Evolutionary conservation across 2,329 filamentous ascomycete genomes (phyloP).

Genomic region (Diaporthe vaccinii): DNA sequence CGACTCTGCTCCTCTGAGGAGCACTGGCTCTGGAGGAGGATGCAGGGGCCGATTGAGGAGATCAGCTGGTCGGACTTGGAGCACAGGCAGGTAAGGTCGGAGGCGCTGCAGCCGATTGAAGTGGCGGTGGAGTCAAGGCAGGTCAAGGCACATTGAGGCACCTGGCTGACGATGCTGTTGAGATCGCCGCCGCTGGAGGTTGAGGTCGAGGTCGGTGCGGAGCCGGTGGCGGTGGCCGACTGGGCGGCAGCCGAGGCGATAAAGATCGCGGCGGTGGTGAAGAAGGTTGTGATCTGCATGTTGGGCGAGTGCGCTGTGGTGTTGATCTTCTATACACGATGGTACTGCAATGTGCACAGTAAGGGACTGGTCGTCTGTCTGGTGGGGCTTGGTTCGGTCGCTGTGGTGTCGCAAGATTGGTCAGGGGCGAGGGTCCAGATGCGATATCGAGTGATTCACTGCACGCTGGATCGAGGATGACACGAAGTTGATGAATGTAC

Average conservation of each 20-base stretch:
- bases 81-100: slow-evolving; percentile 47
- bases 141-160: slow-evolving; percentile 46
- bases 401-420: not conserved
- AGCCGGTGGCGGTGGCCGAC: slow-evolving; percentile 30
- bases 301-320: slow-evolving; percentile 13
- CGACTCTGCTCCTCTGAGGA: slow-evolving; percentile 30
- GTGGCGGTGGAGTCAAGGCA: slow-evolving; percentile 44
- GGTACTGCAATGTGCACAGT: not conserved
- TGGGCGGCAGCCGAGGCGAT: slow-evolving; percentile 30
- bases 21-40: slow-evolving; percentile 38
- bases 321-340: not conserved
- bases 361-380: not conserved
- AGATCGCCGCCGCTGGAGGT: slow-evolving; percentile 40
- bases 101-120: slow-evolving; percentile 42
- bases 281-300: slow-evolving; percentile 35
- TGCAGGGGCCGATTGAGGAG: slow-evolving; percentile 42
- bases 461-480: not conserved
- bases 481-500: not conserved
- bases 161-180: slow-evolving; percentile 42
- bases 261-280: slow-evolving; percentile 31
- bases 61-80: slow-evolving; percentile 39
- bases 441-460: not conserved
- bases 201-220: slow-evolving; percentile 25
- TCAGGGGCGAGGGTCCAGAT: not conserved
- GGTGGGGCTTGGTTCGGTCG: not conserved